Evolutionary conservation across 75 land plant genomes (phyloP).

Genomic region (Azolla pinnata): DNA sequence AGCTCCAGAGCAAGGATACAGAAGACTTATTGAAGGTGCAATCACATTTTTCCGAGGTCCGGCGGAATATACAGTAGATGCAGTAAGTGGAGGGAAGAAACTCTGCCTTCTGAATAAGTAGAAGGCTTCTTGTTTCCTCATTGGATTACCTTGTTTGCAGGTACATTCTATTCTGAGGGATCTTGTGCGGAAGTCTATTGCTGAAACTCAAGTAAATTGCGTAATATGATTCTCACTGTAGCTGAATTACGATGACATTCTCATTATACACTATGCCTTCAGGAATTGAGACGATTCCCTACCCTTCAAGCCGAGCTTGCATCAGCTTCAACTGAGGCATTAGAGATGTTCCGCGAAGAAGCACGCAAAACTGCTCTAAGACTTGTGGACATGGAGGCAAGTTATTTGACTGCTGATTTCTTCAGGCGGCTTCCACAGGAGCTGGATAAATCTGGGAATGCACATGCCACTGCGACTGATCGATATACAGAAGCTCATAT

Average conservation of each 20-base stretch:
- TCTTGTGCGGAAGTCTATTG: constrained; percentile 72
- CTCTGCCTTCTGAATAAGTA: neutral
- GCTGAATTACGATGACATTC: neutral
- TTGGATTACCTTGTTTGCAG: constrained; percentile 30
- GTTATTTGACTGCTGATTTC: constrained; percentile 83
- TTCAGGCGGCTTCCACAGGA: constrained; percentile 81
- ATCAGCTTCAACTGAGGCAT: constrained; percentile 64
- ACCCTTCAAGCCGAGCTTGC: constrained; percentile 77
- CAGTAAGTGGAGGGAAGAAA: constrained; percentile 39
- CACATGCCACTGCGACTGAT: constrained; percentile 33
- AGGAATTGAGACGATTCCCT: constrained; percentile 90
- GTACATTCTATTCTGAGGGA: constrained; percentile 73
- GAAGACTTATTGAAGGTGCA: constrained; percentile 75
- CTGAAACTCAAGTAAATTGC: constrained; percentile 56
- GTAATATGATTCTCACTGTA: neutral
- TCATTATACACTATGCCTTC: neutral
- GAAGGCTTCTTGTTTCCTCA: neutral
- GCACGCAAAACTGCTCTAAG: constrained; percentile 62
- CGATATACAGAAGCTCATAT: constrained; percentile 64
- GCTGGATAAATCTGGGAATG: constrained; percentile 55
- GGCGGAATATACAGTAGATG: constrained; percentile 79
- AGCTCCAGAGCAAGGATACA: constrained; percentile 87
- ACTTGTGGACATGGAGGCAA: constrained; percentile 89
- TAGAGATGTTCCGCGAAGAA: constrained; percentile 85
- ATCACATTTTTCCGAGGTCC: constrained; percentile 68